Evolutionary conservation across 2,329 filamentous ascomycete genomes (phyloP), one percentile per base, ranked within the genome.

Genomic region (Geosmithia flava): DNA sequence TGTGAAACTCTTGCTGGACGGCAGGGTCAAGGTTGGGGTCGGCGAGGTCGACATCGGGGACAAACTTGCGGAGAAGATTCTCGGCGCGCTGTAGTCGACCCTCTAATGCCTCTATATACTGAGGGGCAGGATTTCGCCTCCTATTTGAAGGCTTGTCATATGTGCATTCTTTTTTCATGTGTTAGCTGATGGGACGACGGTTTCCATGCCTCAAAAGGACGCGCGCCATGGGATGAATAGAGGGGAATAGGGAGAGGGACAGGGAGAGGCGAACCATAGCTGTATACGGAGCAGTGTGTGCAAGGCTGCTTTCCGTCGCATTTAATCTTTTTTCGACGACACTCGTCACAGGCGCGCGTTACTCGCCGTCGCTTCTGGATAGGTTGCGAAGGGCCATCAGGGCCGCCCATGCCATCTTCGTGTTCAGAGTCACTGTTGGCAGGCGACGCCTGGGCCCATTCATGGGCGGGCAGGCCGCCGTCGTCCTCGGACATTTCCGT

Each of bases 211-310:
- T 20, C n/a, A 29, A 37, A 40, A 20, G 20, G 17, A 20, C 19
- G 42, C 42, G 20, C 11, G 33, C 33, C 33, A 13, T 16, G 8
- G 44, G 20, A 42, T 10, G 19, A 16, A 37, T 46, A 47, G 47
- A 52, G n/a, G 17, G 17, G 33, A 13, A 11, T 11, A 13, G 33
- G 20, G 42, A 44, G 19, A 44, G n/a, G 41, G 11, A 27, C 13
- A 19, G 39, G 20, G 20, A 20, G 29, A 20, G 43, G 57, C 75
- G 61, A 75, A 96, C 93, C 91, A 72, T 98, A 98, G 63, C 89
- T 96, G 66, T 98, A 98, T 46, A 97, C 89, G 11, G 90, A 95
- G 65, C 93, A 98, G 66, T 97, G 93, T 0, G 90, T 96, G 66
- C 87, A 93, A 10, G 87, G 87, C 62, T 90, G 85, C 64, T 89